Evolutionary conservation across 2,329 filamentous ascomycete species (phyloP).

Genomic region (Stagonosporopsis cucurbitacearum): DNA sequence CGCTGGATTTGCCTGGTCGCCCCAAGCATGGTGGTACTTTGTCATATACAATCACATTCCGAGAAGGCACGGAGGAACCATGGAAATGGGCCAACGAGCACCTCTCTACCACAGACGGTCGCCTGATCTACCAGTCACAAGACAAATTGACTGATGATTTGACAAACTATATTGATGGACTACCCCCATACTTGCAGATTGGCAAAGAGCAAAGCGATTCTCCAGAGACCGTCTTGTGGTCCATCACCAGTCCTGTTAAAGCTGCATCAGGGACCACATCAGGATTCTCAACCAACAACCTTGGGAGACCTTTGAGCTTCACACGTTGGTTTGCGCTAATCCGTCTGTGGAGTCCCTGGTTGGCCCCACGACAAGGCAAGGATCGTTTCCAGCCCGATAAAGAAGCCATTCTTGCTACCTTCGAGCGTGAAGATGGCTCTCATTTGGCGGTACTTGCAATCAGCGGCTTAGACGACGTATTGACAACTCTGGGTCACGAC

Average conservation of each 20-base stretch:
- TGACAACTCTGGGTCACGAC: constrained; percentile 72
- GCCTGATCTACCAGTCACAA: constrained; percentile 60
- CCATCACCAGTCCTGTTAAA: constrained; percentile 63
- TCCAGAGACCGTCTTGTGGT: constrained; percentile 73
- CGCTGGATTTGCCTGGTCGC: constrained; percentile 53
- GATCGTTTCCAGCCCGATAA: constrained; percentile 71
- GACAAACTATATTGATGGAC: constrained; percentile 61
- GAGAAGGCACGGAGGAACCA: constrained; percentile 55
- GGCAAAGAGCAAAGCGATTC: constrained; percentile 67
- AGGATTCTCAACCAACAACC: constrained; percentile 59
- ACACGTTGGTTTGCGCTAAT: constrained; percentile 83
- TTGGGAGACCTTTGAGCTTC: constrained; percentile 70
- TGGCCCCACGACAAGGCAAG: constrained; percentile 85
- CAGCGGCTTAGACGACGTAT: constrained; percentile 73
- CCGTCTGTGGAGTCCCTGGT: constrained; percentile 81
- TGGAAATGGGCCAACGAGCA: constrained; percentile 78
- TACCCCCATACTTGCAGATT: constrained; percentile 64
- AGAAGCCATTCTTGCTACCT: constrained; percentile 79
- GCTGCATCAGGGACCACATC: constrained; percentile 66
- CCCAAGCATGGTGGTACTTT: constrained; percentile 57
- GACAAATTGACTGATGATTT: constrained; percentile 52
- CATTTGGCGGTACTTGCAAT: constrained; percentile 80
- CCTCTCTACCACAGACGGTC: constrained; percentile 68
- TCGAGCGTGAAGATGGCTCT: constrained; percentile 73
- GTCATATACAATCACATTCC: constrained; percentile 76